Percentiles rank a stretch among this genome's conserved stretches.
These are phyloP conservation scores for Fagus crenata DNA, from an alignment of 306 rosid genomes.

Conservation along the genomic window DNA sequence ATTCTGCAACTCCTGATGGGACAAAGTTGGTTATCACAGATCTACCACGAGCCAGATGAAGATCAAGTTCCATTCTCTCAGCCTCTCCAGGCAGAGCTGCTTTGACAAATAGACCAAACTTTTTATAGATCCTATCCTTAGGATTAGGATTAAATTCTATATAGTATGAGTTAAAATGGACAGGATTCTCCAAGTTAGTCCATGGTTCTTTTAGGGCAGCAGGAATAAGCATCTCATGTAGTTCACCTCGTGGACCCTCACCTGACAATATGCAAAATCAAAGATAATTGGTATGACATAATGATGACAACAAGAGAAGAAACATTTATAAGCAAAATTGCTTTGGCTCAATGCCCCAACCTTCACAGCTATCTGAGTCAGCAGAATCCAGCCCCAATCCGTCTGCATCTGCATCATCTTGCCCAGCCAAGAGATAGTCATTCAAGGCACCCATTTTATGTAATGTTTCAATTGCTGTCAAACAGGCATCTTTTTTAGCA, in stretches of 20 bases:
- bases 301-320: conserved; percentile 25
- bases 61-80: conserved; percentile 74
- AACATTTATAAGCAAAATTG: conserved; percentile 18
- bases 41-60: conserved; percentile 88
- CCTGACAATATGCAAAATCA: conserved; percentile 42
- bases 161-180: conserved; percentile 60
- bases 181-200: conserved; percentile 39
- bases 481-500: conserved; percentile 80
- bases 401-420: conserved; percentile 45
- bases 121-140: conserved; percentile 68
- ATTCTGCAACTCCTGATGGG: conserved; percentile 63
- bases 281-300: conserved; percentile 24
- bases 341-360: conserved; percentile 38
- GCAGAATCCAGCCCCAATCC: conserved; percentile 43
- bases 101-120: conserved; percentile 74
- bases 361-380: conserved; percentile 61
- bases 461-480: conserved; percentile 83
- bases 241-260: conserved; percentile 57
- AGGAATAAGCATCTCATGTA: conserved; percentile 80
- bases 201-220: conserved; percentile 56
- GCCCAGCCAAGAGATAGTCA: conserved; percentile 73
- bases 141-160: conserved; percentile 67
- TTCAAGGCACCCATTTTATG: conserved; percentile 73
- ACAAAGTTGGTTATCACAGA: conserved; percentile 66
- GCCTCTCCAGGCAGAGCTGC: conserved; percentile 74